Percentiles rank a stretch among this genome's conserved stretches.
Evolutionary conservation across 176 grass and related monocot species (phyloP).

Genomic region (Saccharum officinarum): DNA sequence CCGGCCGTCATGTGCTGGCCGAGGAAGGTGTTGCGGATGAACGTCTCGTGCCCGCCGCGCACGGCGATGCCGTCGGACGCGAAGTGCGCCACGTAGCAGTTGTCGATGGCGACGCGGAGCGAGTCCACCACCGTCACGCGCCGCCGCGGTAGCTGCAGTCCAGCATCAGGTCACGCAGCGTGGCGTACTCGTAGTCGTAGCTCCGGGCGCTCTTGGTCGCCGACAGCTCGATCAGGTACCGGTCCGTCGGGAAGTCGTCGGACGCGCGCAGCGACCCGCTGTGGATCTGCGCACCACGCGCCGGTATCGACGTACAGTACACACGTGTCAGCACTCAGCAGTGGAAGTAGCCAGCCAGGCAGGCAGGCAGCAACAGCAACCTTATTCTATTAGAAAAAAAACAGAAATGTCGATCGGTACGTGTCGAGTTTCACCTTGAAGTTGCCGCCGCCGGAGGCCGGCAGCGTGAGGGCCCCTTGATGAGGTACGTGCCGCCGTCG

Average conservation of each 20-base stretch:
- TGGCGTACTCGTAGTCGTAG: slow-evolving; percentile 72
- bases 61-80: slow-evolving; percentile 55
- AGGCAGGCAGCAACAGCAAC: no score
- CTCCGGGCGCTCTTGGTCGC: not conserved
- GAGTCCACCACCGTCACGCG: slow-evolving; percentile 58
- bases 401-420: not conserved
- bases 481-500: slow-evolving; percentile 79
- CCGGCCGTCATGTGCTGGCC: slow-evolving; percentile 83
- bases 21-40: slow-evolving; percentile 59
- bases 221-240: slow-evolving; percentile 75
- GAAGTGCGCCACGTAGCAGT: slow-evolving; percentile 67
- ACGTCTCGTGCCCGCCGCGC: slow-evolving; percentile 66
- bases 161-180: slow-evolving; percentile 68
- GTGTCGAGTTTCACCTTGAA: slow-evolving; percentile 34
- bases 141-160: slow-evolving; percentile 75
- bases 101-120: slow-evolving; percentile 63
- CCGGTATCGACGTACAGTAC: no score
- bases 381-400: no score
- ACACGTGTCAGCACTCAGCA: no score
- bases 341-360: no score
- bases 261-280: slow-evolving; percentile 64
- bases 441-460: slow-evolving; percentile 80
- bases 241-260: slow-evolving; percentile 62
- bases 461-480: slow-evolving; percentile 60
- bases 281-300: slow-evolving; percentile 33